Conservation (phyloP, 768 basidiomycete species). For the Boletus reticulatus region DNA sequence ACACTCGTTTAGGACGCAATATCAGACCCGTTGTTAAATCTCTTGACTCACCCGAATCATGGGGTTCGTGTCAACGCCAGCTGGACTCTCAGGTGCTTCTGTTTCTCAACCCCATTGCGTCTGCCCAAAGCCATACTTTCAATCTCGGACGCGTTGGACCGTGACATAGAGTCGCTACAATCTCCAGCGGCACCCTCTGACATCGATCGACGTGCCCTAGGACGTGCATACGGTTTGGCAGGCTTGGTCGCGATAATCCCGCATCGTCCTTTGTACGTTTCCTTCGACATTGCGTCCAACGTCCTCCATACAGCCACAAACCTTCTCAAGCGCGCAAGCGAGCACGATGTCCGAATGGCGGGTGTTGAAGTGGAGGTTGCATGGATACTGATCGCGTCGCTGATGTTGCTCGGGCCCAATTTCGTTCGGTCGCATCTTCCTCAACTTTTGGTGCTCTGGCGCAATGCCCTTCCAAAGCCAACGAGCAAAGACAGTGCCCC, state of each 20-base stretch:
- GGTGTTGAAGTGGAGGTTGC: slow-evolving; percentile 88
- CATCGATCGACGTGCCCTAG: slow-evolving; percentile 67
- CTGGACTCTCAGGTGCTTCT: slow-evolving; percentile 89
- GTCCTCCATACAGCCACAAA: slow-evolving; percentile 89
- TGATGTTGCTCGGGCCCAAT: slow-evolving; percentile 91
- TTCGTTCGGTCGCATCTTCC: slow-evolving; percentile 93
- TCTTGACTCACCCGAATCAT: slow-evolving; percentile 85
- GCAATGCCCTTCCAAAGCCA: slow-evolving; percentile 94
- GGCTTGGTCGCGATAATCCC: slow-evolving; percentile 85
- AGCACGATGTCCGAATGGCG: slow-evolving; percentile 83
- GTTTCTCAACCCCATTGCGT: slow-evolving; percentile 82
- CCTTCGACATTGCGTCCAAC: slow-evolving; percentile 88
- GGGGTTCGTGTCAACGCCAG: slow-evolving; percentile 83
- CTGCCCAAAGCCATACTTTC: slow-evolving; percentile 76
- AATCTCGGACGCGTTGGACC: slow-evolving; percentile 79
- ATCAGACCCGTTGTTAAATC: slow-evolving; percentile 77
- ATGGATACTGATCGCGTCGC: slow-evolving; percentile 87
- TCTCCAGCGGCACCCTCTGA: slow-evolving; percentile 74
- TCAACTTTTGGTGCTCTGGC: slow-evolving; percentile 93
- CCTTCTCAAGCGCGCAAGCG: slow-evolving; percentile 86
- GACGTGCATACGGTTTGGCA: slow-evolving; percentile 88
- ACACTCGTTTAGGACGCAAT: slow-evolving; percentile 64
- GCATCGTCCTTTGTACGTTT: slow-evolving; percentile 87
- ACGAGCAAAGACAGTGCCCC: slow-evolving; percentile 78
- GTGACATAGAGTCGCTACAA: slow-evolving; percentile 72